Evolutionary conservation across 768 basidiomycete species (phyloP).

Genomic region (Phaeolepiota aurea): DNA sequence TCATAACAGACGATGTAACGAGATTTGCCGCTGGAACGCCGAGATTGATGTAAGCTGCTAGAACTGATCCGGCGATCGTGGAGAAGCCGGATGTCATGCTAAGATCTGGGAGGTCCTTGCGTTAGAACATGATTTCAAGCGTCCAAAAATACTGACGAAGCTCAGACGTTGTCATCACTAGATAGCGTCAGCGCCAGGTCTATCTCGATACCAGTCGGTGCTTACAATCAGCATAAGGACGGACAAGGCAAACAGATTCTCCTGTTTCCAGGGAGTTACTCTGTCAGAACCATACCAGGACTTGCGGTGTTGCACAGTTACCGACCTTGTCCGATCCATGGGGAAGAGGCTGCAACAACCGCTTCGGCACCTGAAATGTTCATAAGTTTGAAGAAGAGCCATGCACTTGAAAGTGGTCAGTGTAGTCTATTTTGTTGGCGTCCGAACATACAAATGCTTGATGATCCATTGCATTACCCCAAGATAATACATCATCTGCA

Average conservation of each 20-base stretch:
- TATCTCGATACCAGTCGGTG: slow-evolving; percentile 7
- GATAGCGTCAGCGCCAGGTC: not conserved
- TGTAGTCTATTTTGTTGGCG: not conserved
- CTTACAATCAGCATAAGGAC: slow-evolving; percentile 67
- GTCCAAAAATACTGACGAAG: slow-evolving; percentile 35
- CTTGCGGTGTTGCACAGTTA: not conserved
- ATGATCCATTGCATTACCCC: slow-evolving; percentile 95
- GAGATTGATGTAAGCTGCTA: slow-evolving; percentile 73
- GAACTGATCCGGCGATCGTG: slow-evolving; percentile 87
- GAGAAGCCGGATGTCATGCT: slow-evolving; percentile 92
- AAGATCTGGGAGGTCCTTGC: slow-evolving; percentile 35
- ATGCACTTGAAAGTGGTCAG: slow-evolving; percentile 44
- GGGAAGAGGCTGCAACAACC: slow-evolving; percentile 85
- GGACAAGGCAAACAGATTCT: slow-evolving; percentile 81
- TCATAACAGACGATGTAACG: slow-evolving; percentile 88
- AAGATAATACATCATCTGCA: slow-evolving; percentile 86
- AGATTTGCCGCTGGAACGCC: slow-evolving; percentile 77
- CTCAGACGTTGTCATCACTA: slow-evolving; percentile 77
- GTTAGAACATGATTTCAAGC: not conserved
- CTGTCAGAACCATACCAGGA: not conserved
- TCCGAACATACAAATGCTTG: slow-evolving; percentile 59
- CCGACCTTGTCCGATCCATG: slow-evolving; percentile 83
- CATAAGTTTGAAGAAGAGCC: slow-evolving; percentile 91
- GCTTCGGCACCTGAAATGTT: slow-evolving; percentile 93
- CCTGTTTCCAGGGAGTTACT: too few relatives aligned